Percentiles rank a stretch among this genome's conserved stretches.
phyloP scores from a whole-genome alignment of 805 yeast genomes.

The Cyberlindnera nakhonratchasimensis region DNA sequence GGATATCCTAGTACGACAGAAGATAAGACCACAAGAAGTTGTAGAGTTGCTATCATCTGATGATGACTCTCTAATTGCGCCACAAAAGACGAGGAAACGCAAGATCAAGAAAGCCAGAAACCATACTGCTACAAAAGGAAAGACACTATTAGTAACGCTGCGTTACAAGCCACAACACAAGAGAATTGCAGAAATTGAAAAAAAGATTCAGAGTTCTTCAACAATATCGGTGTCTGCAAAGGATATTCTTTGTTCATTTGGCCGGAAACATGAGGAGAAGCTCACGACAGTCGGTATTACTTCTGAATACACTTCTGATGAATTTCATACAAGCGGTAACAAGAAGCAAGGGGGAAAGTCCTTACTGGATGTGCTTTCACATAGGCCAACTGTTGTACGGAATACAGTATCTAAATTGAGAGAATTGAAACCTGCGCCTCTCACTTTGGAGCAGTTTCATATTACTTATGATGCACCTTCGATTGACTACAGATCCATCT shows the following conservation, averaged over 20 bases:
- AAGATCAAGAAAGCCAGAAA: not conserved
- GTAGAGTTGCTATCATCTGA: conserved; percentile 18
- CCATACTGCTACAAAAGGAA: not conserved
- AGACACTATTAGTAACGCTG: conserved; percentile 14
- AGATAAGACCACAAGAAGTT: conserved; percentile 3
- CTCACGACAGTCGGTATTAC: conserved; percentile 1
- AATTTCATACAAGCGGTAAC: not conserved
- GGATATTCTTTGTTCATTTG: conserved; percentile 17
- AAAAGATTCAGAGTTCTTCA: conserved; percentile 19
- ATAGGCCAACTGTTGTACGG: conserved; percentile 7
- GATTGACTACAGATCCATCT: conserved; percentile 6
- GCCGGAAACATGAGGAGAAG: conserved; percentile 3
- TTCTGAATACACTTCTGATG: not conserved
- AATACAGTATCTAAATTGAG: conserved; percentile 23
- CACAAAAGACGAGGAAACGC: not conserved
- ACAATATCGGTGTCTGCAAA: conserved; percentile 19
- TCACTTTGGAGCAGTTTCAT: conserved; percentile 16
- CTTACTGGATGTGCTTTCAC: conserved; percentile 10
- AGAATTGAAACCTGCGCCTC: conserved; percentile 14
- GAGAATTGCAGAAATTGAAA: conserved; percentile 22
- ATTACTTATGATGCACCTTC: conserved; percentile 10
- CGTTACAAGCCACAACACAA: conserved; percentile 21
- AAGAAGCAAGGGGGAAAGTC: conserved; percentile 10
- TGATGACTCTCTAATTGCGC: not conserved
- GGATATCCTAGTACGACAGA: conserved; percentile 16